Evolutionary conservation across 805 yeast species (phyloP).

Genomic region (Yarrowia bubula): DNA sequence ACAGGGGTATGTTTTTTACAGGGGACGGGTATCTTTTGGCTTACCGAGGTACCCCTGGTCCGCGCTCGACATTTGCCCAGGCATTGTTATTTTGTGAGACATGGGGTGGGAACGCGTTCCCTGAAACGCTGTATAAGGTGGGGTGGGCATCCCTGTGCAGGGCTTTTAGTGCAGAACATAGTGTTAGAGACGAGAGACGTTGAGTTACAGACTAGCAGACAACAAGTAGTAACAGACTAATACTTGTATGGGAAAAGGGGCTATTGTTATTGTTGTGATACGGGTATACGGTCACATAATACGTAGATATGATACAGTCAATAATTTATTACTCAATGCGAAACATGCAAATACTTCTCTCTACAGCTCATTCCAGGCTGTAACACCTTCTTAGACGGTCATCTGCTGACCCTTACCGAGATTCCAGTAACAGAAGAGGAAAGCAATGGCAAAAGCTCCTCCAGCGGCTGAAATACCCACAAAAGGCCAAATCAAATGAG

Average conservation of each 20-base stretch:
- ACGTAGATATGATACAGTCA: too few species aligned
- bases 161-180: not conserved
- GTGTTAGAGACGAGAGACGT: not conserved
- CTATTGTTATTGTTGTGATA: too few species aligned
- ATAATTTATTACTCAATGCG: too few species aligned
- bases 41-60: not conserved
- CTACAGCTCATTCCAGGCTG: too few species aligned
- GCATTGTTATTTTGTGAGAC: not conserved
- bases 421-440: constrained; percentile 3
- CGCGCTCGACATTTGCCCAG: not conserved
- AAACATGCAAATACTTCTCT: too few species aligned
- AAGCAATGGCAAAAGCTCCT: constrained; percentile 37
- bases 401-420: constrained; percentile 9
- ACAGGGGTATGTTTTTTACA: constrained; percentile 4
- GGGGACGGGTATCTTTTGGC: constrained; percentile 12
- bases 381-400: not conserved
- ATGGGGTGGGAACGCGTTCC: not conserved
- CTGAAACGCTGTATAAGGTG: not conserved
- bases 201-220: not conserved
- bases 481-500: constrained; percentile 46
- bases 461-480: constrained; percentile 45
- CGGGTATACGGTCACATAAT: too few species aligned
- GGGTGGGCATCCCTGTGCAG: not conserved
- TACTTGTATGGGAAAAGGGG: too few species aligned
- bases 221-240: too few species aligned